Evolutionary conservation across 768 basidiomycete genomes (phyloP), one percentile per base, ranked within the genome.

Genomic region (Botryobasidium botryosum): DNA sequence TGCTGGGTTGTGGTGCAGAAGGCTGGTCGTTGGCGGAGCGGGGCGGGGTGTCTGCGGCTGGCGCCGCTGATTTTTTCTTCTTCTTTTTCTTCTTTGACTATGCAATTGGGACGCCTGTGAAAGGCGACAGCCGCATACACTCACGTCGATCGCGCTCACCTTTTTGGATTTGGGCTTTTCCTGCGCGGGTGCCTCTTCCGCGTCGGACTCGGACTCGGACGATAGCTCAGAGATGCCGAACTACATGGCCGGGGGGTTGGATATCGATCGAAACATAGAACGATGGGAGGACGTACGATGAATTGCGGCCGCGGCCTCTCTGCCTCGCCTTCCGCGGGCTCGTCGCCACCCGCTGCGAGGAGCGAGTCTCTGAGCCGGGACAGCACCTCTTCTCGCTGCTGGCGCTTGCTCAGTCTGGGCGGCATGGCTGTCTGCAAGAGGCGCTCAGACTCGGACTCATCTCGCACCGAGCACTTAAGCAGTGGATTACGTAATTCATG

Each of bases 361-460:
- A 28, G 10, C 20, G 46, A 32, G 28, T 29, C 31, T 21, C 43
- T 48, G 2, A 65, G 67, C 1, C 72, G 69, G 28, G 73, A 67
- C 2, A 91, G 71, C 51, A 91, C 84, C 48, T 88, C 84, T 20
- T 87, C 84, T 37, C 87, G 66, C 55, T 90, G 83, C 59, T 88
- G 86, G 39, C 88, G 70, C 61, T 86, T 91, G 61, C 74, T 90
- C n/a, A 62, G 48, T 28, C 62, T 45, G 7, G 43, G 33, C n/a
- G 45, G 26, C 49, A 46, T 39, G n/a, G n/a, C n/a, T n/a, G n/a
- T n/a, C n/a, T n/a, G n/a, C n/a, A n/a, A n/a, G n/a, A n/a, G n/a
- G n/a, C n/a, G n/a, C n/a, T n/a, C n/a, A n/a, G n/a, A n/a, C n/a
- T n/a, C n/a, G n/a, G n/a, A n/a, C n/a, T n/a, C n/a, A n/a, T n/a